Evolutionary conservation across 225 moss, liverwort and hornwort species (phyloP), one percentile per base, ranked within the genome.

Genomic region (Ulota crispa): DNA sequence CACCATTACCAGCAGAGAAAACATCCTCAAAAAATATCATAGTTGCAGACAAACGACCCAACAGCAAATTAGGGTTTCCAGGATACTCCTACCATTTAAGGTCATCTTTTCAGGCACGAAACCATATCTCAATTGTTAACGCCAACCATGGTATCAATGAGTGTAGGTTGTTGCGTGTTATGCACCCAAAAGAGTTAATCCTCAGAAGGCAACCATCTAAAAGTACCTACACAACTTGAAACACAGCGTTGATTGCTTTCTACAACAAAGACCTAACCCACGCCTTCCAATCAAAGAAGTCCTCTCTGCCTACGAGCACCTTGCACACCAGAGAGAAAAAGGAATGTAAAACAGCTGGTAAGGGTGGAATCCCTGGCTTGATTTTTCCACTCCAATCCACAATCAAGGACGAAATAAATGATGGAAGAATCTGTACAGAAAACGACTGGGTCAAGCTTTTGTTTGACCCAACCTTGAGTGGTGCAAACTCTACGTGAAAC

Each of bases 381-480:
- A 20, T 18, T 50, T 50, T 66, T 71, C 62, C 75, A 79, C 79
- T 82, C 78, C 75, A 75, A 20, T 83, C 70, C 83, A 28, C 43
- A 43, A 9, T 39, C 76, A 74, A 53, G 55, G 69, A 55, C 41
- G 80, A 55, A 79, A 82, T 75, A 75, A 79, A 39, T 79, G 76
- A 65, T 79, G 64, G 70, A 83, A 83, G 52, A 86, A 86, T 86
- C 79, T 86, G 63, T 86, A 86, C 86, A 86, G 50, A 65, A 57
- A 47, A 45, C 37, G 37, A 57, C 45, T 71, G 50, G 30, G 71
- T 54, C 86, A 55, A 70, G 71, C 55, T 56, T 65, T 76, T 70
- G 50, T 65, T 47, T 70, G 64, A 50, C 83, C 79, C 83, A 71
- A 64, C 55, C 64, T 75, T 55, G 18, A 15, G 47, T 47, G 19